Conservation (phyloP, 768 basidiomycete genomes). For the Sistotremastrum niveocremeum region DNA sequence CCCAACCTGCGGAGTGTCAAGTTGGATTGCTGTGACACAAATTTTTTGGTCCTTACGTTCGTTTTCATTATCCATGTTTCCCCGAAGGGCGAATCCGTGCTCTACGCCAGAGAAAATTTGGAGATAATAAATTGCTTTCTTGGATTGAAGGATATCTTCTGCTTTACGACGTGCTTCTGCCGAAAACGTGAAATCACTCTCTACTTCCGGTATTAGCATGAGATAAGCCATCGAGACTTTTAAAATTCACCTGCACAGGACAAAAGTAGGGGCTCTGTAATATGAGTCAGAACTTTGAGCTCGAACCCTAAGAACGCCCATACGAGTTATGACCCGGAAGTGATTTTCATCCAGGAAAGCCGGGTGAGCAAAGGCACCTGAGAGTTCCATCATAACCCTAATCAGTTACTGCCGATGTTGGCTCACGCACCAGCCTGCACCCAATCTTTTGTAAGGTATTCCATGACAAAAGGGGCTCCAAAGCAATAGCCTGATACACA, state of each 20-base stretch:
- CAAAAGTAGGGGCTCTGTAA: constrained; percentile 11
- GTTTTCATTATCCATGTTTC: constrained; percentile 6
- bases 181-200: constrained; percentile 4
- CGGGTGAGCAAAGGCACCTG: constrained; percentile 13
- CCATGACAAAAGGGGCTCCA: constrained; percentile 13
- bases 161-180: constrained; percentile 2
- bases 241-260: constrained; percentile 5
- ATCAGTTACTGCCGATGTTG: background rate
- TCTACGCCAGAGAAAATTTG: constrained; percentile 7
- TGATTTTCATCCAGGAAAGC: constrained; percentile 10
- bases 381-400: background rate
- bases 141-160: constrained; percentile 5
- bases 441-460: constrained; percentile 5
- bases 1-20: constrained; percentile 31
- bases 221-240: background rate
- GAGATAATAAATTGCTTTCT: constrained; percentile 4
- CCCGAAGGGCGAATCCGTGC: constrained; percentile 8
- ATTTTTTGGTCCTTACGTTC: constrained; percentile 2
- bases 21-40: too few relatives aligned
- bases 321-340: constrained; percentile 8
- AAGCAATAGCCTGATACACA: constrained; percentile 13
- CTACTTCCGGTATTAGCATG: background rate
- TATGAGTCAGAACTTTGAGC: background rate
- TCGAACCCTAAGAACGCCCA: background rate
- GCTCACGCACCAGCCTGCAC: background rate